Evolutionary conservation across 202 grass and related monocot genomes (phyloP), one percentile per base, ranked within the genome.

Genomic region (Zoysia matrella): DNA sequence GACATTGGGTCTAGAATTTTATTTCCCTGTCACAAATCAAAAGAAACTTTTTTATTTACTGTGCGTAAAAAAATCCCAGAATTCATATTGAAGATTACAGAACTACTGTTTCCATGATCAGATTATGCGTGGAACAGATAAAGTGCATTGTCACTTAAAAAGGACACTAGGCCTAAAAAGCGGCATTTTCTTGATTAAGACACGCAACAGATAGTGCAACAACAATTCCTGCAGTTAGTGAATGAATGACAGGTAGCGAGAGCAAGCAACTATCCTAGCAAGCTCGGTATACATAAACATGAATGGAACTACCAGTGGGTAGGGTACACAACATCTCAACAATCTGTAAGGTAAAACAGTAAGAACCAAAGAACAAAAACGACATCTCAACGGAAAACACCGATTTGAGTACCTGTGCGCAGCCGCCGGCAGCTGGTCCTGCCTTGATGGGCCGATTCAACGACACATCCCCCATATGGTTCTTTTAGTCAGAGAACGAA

Each of bases 1-100:
- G 90, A 86, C 78, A 60, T 57, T 41, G 69, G n/a, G 71, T 82
- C 47, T 30, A 74, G 39, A 15, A 75, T 76, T 65, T 50, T 52
- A 82, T 83, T 83, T 8, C 67, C 86, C 91, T 94, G 70, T 86
- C 50, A 78, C 70, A 8, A 89, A 74, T 39, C 67, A 43, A 52
- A 30, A 30, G 22, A 30, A 30, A 30, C 22, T 30, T 30, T 30
- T 30, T 30, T 30, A 30, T 30, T 30, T 30, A 30, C 22, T 30
- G 22, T 30, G 22, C 22, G 22, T 30, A 30, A 30, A 49, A 36
- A 36, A 36, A 36, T 36, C 30, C 30, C 30, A 36, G 30, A 36
- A 36, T 36, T 36, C 30, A 36, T 36, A 36, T 14, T 73, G 5
- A 12, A 46, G 15, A 52, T 3, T 5, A 82, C 2, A 61, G 0